Conservation (phyloP, 305 asterid genomes). For the Rubia tinctorum region DNA sequence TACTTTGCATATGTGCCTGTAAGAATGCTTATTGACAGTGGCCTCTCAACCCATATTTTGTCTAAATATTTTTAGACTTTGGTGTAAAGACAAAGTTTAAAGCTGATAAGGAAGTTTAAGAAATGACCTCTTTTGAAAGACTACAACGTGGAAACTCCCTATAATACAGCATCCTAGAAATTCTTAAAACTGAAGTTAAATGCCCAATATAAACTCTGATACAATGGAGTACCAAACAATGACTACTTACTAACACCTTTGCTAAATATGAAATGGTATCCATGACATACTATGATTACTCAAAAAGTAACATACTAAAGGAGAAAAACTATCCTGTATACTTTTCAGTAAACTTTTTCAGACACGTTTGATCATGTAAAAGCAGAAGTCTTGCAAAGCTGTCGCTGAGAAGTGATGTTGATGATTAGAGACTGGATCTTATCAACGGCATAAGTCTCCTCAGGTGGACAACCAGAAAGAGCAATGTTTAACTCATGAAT, state of each 20-base stretch:
- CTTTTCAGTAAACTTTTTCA: not conserved
- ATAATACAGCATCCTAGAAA: constrained; percentile 4
- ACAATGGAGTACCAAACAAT: constrained; percentile 22
- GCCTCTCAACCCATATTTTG: constrained; percentile 38
- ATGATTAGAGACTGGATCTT: constrained; percentile 53
- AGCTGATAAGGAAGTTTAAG: constrained; percentile 33
- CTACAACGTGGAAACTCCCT: constrained; percentile 11
- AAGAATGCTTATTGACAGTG: constrained; percentile 32
- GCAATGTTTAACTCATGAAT: constrained; percentile 43
- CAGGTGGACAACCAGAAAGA: constrained; percentile 58
- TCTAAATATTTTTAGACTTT: constrained; percentile 40
- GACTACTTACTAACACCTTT: constrained; percentile 17
- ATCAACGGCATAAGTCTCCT: constrained; percentile 46
- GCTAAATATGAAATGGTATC: not conserved
- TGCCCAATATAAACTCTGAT: not conserved
- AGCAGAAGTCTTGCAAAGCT: constrained; percentile 2
- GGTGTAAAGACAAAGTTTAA: constrained; percentile 64
- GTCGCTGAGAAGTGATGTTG: constrained; percentile 34
- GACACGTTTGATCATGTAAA: not conserved
- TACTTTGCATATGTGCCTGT: constrained; percentile 17
- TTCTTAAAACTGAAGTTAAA: constrained; percentile 12
- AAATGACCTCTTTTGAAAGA: constrained; percentile 10
- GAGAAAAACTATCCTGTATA: not conserved
- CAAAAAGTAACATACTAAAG: not conserved
- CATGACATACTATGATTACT: not conserved